These are phyloP conservation scores for Pseudozyma thailandica DNA, from an alignment of 1,284 basidiomycete genomes.

Conservation along the genomic window DNA sequence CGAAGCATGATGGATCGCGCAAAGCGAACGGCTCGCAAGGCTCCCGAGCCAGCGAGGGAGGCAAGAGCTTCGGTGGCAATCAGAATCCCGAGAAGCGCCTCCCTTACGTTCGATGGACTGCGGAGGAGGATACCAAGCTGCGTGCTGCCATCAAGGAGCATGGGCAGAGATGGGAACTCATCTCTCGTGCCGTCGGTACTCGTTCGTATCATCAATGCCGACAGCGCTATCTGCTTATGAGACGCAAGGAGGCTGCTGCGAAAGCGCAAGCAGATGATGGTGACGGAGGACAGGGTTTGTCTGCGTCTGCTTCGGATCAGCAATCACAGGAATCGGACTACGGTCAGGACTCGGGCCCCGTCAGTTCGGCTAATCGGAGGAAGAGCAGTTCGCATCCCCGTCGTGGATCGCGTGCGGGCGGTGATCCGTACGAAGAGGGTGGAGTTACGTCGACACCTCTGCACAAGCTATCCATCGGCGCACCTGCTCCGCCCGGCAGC, in stretches of 20 bases:
- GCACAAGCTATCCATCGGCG: constrained; percentile 52
- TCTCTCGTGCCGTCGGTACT: constrained; percentile 66
- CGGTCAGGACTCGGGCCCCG: constrained; percentile 18
- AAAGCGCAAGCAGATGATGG: constrained; percentile 38
- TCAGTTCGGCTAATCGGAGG: constrained; percentile 11
- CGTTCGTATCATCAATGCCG: constrained; percentile 67
- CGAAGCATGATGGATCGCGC: constrained; percentile 27
- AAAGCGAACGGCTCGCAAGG: constrained; percentile 31
- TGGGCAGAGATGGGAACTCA: constrained; percentile 67
- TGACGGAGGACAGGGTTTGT: constrained; percentile 29
- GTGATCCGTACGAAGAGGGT: constrained; percentile 5
- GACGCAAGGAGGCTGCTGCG: constrained; percentile 64
- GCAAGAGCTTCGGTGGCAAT: constrained; percentile 53
- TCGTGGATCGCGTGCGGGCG: constrained; percentile 10
- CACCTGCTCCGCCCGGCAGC: constrained; percentile 37
- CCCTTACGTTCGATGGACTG: constrained; percentile 66
- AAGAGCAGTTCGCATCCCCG: constrained; percentile 34
- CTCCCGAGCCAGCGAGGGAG: constrained; percentile 27
- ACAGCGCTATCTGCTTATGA: constrained; percentile 67
- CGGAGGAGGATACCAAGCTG: constrained; percentile 66
- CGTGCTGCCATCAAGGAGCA: constrained; percentile 64
- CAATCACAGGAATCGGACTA: constrained; percentile 49
- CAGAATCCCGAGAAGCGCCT: constrained; percentile 66
- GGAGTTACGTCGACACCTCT: constrained; percentile 41
- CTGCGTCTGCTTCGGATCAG: constrained; percentile 47